Evolutionary conservation across 495 filamentous ascomycete species (phyloP), one percentile per base, ranked within the genome.

Genomic region (Pseudevernia furfuracea): DNA sequence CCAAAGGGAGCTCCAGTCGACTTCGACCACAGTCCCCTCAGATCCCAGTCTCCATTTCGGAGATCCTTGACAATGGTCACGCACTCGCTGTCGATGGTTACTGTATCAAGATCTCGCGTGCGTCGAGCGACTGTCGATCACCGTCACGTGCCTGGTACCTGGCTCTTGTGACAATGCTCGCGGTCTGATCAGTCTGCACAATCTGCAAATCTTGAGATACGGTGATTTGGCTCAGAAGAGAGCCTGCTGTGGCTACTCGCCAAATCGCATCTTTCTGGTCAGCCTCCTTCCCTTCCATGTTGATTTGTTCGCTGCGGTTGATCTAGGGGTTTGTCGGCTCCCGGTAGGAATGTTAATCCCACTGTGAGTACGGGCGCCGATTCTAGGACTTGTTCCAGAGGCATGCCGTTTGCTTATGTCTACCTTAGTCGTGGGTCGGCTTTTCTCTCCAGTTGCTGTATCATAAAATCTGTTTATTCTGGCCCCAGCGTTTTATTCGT

Each of bases 321-420:
- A 76, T 73, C 39, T 71, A n/a, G 61, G 11, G 74, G 69, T 46
- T 61, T 71, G 60, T 77, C 73, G 28, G 72, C 71, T 9, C 75
- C 74, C 10, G 71, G 61, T 25, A 77, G 59, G 44, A 73, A 75
- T 15, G 65, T 67, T 53, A 76, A 46, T 15, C 69, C 72, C 39
- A 76, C 71, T 38, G 56, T 61, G 41, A 71, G 67, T 19, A 44
- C 15, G 9, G 41, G 41, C 15, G 41, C 41, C 41, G 41, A 44
- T 2, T 1, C 15, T 44, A 21, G 5, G 41, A 44, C 17, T 21
- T 44, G 1, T 19, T 44, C 41, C 41, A 44, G 41, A 19, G 14
- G 14, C 2, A 44, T 2, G 19, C 41, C 41, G 2, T 44, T 44
- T 21, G 14, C 41, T 10, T 44, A 44, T 44, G 41, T 44, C 41